Base-by-base conservation (phyloP, 192 early-diverging fungal species). In the Rhizoclosmatium globosum region DNA sequence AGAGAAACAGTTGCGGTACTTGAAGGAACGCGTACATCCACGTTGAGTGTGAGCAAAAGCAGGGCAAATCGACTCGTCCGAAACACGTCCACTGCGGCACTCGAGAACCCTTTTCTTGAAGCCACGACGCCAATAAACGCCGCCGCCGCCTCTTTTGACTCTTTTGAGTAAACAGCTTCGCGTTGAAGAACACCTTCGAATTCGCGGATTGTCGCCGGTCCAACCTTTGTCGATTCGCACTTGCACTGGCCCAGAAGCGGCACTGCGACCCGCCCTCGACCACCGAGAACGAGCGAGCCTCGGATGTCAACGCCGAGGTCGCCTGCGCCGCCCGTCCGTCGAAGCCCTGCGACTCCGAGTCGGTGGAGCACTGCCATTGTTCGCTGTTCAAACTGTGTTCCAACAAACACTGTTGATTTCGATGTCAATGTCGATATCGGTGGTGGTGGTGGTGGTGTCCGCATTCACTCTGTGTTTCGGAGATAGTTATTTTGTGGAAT, bases 201-300 rank as follows among this genome's bases (percentile, higher is more conserved):
- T 45, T 68, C 43, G 9, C 43, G 6, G 6, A 68, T 1, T 19
- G 19, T 47, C 19, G 6, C 23, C 6, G 66, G 66, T 47, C 66
- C 66, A 45, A 68, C 39, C 43, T 68, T 68, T 41, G 66, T 9
- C 31, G 66, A 19, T 43, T 46, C 66, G 47, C 21, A 68, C 21
- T 68, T 68, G 44, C 66, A 62, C 21, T 62, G 60, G 23, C 7
- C 60, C 7, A 62, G 31, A 7, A 39, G 60, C 60, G 60, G 7
- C 21, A 21, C 7, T 1, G 7, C 0, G 7, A 21, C 21, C 21
- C 60, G 38, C 7, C 21, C 7, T 19, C 21, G 60, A 23, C 60
- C 15, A 6, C 60, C 38, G 23, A 64, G 62, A 17, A 17, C 23
- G 11, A 68, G 44, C 7, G 38, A 68, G 17, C 31, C 66, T 6